phyloP scores from a whole-genome alignment of 345 rosid species.

The Anacardium occidentale region DNA sequence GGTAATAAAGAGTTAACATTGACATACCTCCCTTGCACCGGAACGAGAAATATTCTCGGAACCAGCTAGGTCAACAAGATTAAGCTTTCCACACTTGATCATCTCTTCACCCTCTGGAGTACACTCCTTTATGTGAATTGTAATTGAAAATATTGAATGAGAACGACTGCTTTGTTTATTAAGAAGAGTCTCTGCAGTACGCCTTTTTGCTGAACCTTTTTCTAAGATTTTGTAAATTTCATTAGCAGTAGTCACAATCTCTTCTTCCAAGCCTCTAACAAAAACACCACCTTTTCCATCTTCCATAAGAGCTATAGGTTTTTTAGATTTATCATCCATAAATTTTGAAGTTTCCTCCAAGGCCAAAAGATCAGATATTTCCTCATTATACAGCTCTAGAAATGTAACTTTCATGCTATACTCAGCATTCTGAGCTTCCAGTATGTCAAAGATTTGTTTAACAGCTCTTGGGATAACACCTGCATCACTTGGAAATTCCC shows the following conservation, averaged over 20 bases:
- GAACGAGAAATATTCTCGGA: conserved; percentile 98
- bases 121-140: conserved; percentile 92
- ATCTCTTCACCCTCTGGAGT: conserved; percentile 99
- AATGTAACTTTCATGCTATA: conserved; percentile 98
- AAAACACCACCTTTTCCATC: conserved; percentile 99
- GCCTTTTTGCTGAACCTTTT: conserved; percentile 95
- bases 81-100: conserved; percentile 97
- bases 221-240: conserved; percentile 97
- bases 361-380: conserved; percentile 96
- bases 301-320: conserved; percentile 96
- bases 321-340: conserved; percentile 85
- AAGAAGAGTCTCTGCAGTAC: conserved; percentile 97
- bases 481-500: conserved; percentile 92
- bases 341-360: conserved; percentile 76
- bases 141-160: conserved; percentile 92
- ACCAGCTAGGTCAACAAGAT: conserved; percentile 99
- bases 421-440: conserved; percentile 88
- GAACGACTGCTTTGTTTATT: conserved; percentile 99
- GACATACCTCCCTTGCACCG: conserved; percentile 90
- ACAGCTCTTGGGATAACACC: conserved; percentile 99
- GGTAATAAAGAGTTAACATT: conserved; percentile 8
- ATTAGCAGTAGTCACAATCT: conserved; percentile 86
- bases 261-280: conserved; percentile 97
- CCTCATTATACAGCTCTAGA: conserved; percentile 91
- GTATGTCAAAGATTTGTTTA: conserved; percentile 80